Base-by-base conservation (phyloP, 2,329 filamentous ascomycete species). In the Cladosporium sphaerospermum region DNA sequence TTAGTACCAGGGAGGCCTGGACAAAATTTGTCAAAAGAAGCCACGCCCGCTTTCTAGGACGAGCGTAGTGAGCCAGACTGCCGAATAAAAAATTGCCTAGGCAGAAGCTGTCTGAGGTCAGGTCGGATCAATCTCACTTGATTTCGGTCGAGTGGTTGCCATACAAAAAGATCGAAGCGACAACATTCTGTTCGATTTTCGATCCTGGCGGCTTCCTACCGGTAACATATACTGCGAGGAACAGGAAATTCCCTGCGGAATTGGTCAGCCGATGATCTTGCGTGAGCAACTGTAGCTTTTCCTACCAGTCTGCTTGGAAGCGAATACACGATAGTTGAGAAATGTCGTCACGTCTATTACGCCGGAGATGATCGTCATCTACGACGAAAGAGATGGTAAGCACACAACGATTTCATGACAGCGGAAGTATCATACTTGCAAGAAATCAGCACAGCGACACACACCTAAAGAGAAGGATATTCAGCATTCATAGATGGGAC, bases 261-360 rank as follows among this genome's bases (percentile, higher is more conserved):
- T 9, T 11, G 11, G 4, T 14, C 11, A 14, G n/a, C 16, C 11
- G n/a, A 5, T 10, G 2, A 8, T 40, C 5, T 23, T 43, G 11
- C 10, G 23, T n/a, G 10, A 16, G 19, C 4, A 31, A 16, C 9
- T 11, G 13, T 9, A 19, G 1, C 16, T 9, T 31, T 9, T 78
- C 2, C 78, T 73, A 23, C 63, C 62, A 2, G 63, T 65, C 23
- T 62, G 61, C 47, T 65, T 65, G 13, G 59, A 62, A 14, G 60
- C 57, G 40, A 64, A 65, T 18, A 64, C 57, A 33, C 53, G 53
- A 52, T 64, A 65, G 43, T 56, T 59, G 14, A 57, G 56, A 55
- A 59, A 64, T 13, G 62, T 65, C 56, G 62, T 61, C 18, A 59
- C 61, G 34, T 65, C 63, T 11, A 64, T 57, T 9, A 58, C 53